Evolutionary conservation across 495 filamentous ascomycete genomes (phyloP).

Genomic region (Penicillium odoratum): DNA sequence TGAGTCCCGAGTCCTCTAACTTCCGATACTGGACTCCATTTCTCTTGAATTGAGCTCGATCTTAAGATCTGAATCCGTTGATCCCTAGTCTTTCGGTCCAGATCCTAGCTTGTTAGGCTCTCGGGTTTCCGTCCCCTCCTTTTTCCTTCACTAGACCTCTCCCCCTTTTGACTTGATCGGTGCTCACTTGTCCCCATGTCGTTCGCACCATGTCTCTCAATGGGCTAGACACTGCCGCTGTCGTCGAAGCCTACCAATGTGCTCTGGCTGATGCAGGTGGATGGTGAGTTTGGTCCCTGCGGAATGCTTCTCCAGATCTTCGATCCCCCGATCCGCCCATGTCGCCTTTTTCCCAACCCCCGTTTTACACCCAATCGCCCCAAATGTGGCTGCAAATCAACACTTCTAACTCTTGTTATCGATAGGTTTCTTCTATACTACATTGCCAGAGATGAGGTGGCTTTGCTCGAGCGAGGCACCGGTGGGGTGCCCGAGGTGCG

Average conservation of each 20-base stretch:
- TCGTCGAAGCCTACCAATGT: slow-evolving; percentile 82
- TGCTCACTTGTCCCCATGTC: slow-evolving; percentile 34
- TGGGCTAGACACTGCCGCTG: slow-evolving; percentile 80
- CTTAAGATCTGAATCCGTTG: slow-evolving; percentile 24
- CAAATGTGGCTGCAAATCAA: not conserved
- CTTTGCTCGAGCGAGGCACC: slow-evolving; percentile 72
- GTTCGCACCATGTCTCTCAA: slow-evolving; percentile 85
- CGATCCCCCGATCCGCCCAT: not conserved
- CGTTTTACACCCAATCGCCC: slow-evolving; percentile 1
- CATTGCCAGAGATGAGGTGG: slow-evolving; percentile 81
- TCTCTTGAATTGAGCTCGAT: slow-evolving; percentile 26
- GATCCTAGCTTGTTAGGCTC: slow-evolving; percentile 7
- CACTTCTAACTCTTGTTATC: slow-evolving; percentile 11
- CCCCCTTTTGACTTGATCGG: slow-evolving; percentile 3
- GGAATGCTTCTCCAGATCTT: slow-evolving; percentile 2
- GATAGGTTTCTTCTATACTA: slow-evolving; percentile 94
- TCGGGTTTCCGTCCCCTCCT: slow-evolving; percentile 7
- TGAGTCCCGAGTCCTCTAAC: not conserved
- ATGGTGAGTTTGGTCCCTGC: slow-evolving; percentile 67
- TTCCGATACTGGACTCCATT: not conserved
- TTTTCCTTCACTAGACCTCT: slow-evolving; percentile 9
- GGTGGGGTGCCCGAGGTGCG: slow-evolving; percentile 85
- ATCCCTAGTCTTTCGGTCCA: slow-evolving; percentile 10
- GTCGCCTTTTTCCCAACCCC: not conserved
- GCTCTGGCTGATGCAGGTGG: slow-evolving; percentile 83